Evolutionary conservation across 176 grass and related monocot genomes (phyloP).

Genomic region (Saccharum officinarum): DNA sequence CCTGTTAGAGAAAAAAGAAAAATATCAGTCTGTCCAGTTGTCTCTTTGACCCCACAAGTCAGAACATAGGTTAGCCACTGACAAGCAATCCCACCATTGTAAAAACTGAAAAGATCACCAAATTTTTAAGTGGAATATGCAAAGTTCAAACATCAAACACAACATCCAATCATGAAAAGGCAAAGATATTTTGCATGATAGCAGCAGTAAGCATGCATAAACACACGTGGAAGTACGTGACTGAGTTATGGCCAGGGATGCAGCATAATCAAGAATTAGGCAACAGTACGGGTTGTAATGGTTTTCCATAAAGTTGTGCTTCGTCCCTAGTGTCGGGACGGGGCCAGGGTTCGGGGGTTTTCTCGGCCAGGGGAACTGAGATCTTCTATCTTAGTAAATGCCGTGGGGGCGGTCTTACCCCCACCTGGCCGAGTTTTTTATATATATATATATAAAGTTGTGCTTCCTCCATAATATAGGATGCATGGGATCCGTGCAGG

Average conservation of each 20-base stretch:
- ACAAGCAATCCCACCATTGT: neutral
- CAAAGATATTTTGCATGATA: neutral
- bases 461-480: neutral
- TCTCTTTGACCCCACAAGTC: constrained; percentile 2
- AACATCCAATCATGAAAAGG: neutral
- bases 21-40: neutral
- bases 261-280: constrained; percentile 3
- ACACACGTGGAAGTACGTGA: neutral
- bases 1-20: neutral
- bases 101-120: neutral
- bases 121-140: neutral
- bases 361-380: too few relatives aligned
- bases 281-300: neutral
- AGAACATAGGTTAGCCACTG: neutral
- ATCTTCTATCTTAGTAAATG: too few relatives aligned
- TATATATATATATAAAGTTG: too few relatives aligned
- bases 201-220: constrained; percentile 34
- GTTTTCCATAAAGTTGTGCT: neutral
- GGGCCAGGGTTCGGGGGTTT: too few relatives aligned
- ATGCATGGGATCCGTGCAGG: neutral
- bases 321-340: too few relatives aligned
- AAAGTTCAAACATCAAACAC: neutral
- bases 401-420: too few relatives aligned
- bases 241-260: constrained; percentile 8
- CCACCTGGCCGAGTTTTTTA: too few relatives aligned